Conservation (phyloP, 2,329 filamentous ascomycete species). For the Xylaria multiplex region DNA sequence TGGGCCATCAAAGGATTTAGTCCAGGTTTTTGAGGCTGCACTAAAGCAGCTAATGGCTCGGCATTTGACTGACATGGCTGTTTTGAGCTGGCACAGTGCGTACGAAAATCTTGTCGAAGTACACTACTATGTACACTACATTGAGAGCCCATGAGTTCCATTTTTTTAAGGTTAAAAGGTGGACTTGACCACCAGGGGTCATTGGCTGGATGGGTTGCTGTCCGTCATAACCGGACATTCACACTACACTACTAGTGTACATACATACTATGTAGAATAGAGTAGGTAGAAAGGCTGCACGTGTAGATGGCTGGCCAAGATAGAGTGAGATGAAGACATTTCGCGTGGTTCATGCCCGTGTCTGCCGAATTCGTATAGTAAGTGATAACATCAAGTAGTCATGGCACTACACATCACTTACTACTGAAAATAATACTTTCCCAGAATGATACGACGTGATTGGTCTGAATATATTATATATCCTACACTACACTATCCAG, state of each 20-base stretch:
- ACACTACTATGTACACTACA: no score
- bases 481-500: no score
- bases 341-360: slow-evolving; percentile 10
- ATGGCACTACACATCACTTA: neutral
- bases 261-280: no score
- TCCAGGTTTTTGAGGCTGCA: slow-evolving; percentile 11
- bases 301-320: neutral
- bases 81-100: neutral
- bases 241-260: no score
- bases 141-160: neutral
- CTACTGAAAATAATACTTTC: neutral
- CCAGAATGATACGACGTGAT: no score
- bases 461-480: no score
- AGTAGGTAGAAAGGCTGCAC: neutral
- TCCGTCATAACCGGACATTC: no score
- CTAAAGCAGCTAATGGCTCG: slow-evolving; percentile 11
- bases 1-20: slow-evolving; percentile 1
- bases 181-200: neutral
- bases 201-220: no score
- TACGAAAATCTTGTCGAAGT: neutral
- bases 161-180: slow-evolving; percentile 32
- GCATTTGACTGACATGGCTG: neutral
- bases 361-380: slow-evolving; percentile 8
- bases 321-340: neutral
- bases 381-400: no score